Conservation (phyloP, 2,329 filamentous ascomycete genomes). For the Aspergillus vadensis region DNA sequence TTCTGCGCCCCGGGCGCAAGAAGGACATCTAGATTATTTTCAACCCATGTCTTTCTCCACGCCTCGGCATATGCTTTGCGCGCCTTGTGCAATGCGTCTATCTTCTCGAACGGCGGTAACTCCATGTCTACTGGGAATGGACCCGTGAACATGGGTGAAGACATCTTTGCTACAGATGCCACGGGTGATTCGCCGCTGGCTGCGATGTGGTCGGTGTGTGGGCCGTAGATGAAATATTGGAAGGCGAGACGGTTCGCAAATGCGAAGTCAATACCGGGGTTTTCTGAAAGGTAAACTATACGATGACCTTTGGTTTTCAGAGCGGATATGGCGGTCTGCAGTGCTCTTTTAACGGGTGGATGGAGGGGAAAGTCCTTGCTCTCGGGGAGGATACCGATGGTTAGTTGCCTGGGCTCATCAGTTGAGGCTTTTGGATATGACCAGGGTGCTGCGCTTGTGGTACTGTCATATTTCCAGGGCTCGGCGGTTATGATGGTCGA, state of each 20-base stretch:
- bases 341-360: slow-evolving; percentile 49
- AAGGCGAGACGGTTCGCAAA: background rate
- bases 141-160: background rate
- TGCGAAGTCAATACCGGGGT: background rate
- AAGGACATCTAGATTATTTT: slow-evolving; percentile 53
- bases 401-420: background rate
- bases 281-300: slow-evolving; percentile 30
- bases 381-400: slow-evolving; percentile 47
- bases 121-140: background rate
- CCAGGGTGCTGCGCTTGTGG: slow-evolving; percentile 52
- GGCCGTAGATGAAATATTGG: background rate
- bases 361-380: slow-evolving; percentile 43
- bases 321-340: slow-evolving; percentile 43
- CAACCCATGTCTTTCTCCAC: slow-evolving; percentile 40
- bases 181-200: background rate
- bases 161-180: background rate
- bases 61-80: background rate
- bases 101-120: background rate
- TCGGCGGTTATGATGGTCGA: slow-evolving; percentile 41
- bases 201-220: background rate
- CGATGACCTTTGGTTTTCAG: slow-evolving; percentile 49
- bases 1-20: slow-evolving; percentile 51
- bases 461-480: slow-evolving; percentile 51
- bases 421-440: slow-evolving; percentile 18
- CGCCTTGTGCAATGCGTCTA: background rate